Conservation (phyloP, 2,329 filamentous ascomycete genomes). For the Dothistroma pini region DNA sequence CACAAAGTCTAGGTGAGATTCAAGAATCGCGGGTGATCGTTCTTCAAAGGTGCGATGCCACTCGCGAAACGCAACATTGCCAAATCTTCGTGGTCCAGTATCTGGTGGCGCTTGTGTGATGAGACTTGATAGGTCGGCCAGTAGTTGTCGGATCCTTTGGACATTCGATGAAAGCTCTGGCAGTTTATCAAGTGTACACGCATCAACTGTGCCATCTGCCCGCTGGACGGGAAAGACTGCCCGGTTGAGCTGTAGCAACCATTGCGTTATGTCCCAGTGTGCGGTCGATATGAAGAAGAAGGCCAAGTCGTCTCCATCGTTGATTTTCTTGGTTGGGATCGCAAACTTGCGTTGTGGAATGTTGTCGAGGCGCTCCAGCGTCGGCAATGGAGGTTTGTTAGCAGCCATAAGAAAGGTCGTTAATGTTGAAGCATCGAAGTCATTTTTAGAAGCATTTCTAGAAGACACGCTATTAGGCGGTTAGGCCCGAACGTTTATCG, state of each 20-base stretch:
- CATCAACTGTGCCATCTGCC: conserved; percentile 31
- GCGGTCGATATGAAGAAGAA: conserved; percentile 76
- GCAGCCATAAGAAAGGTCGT: conserved; percentile 2
- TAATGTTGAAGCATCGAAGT: background rate
- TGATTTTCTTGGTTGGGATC: conserved; percentile 73
- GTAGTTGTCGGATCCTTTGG: conserved; percentile 60
- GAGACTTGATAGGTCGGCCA: conserved; percentile 61
- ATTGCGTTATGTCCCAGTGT: conserved; percentile 82
- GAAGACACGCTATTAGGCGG: background rate
- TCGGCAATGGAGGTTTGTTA: background rate
- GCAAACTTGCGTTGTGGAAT: conserved; percentile 50
- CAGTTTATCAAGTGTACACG: conserved; percentile 45
- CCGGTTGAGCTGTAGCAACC: conserved; percentile 85
- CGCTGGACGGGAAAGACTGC: conserved; percentile 70
- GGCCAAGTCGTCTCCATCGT: conserved; percentile 76
- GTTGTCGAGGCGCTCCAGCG: conserved; percentile 11
- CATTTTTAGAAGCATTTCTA: background rate
- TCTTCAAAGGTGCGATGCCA: conserved; percentile 72
- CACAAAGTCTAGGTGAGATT: conserved; percentile 15
- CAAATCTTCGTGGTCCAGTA: conserved; percentile 81
- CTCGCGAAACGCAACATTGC: conserved; percentile 82
- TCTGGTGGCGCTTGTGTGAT: conserved; percentile 80
- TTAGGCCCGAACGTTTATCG: background rate
- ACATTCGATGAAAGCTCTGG: conserved; percentile 49
- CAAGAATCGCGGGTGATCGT: conserved; percentile 50